phyloP scores from a whole-genome alignment of 805 yeast species.

The Myxozyma vanderwaltii region DNA sequence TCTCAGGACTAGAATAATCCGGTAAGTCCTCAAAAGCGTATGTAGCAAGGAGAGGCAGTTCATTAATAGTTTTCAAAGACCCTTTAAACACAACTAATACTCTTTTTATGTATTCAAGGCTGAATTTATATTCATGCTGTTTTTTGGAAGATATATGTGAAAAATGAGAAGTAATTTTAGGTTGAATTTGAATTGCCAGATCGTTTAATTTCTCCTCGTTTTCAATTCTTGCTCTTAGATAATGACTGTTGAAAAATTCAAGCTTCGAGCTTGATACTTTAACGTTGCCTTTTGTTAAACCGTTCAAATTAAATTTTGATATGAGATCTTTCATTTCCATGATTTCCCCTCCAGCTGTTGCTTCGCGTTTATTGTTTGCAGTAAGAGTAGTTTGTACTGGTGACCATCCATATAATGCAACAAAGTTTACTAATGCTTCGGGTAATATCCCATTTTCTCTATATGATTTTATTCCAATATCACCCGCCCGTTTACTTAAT shows the following conservation, averaged over 20 bases:
- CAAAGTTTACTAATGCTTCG: slow-evolving; percentile 84
- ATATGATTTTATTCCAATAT: slow-evolving; percentile 61
- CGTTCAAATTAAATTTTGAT: slow-evolving; percentile 60
- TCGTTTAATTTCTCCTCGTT: slow-evolving; percentile 42
- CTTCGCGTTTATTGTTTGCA: slow-evolving; percentile 1
- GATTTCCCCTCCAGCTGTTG: slow-evolving; percentile 24
- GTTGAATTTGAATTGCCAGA: slow-evolving; percentile 39
- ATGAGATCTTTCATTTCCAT: slow-evolving; percentile 23
- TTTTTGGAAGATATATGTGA: background rate
- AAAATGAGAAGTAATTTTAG: background rate
- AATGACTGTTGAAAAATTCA: slow-evolving; percentile 73
- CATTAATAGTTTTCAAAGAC: slow-evolving; percentile 11
- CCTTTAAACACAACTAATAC: slow-evolving; percentile 21
- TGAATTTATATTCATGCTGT: slow-evolving; percentile 8
- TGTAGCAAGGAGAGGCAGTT: slow-evolving; percentile 22
- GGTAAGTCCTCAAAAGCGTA: slow-evolving; percentile 18
- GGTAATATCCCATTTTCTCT: slow-evolving; percentile 67
- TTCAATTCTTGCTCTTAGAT: slow-evolving; percentile 52
- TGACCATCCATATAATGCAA: slow-evolving; percentile 93
- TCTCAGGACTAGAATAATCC: slow-evolving; percentile 10
- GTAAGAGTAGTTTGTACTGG: slow-evolving; percentile 50
- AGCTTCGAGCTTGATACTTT: slow-evolving; percentile 82
- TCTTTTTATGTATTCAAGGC: slow-evolving; percentile 11
- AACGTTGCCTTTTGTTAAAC: slow-evolving; percentile 89
- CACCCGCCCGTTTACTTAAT: slow-evolving; percentile 83